Evolutionary conservation across 495 filamentous ascomycete species (phyloP), one percentile per base, ranked within the genome.

Genomic region (Pyronema omphalodes): DNA sequence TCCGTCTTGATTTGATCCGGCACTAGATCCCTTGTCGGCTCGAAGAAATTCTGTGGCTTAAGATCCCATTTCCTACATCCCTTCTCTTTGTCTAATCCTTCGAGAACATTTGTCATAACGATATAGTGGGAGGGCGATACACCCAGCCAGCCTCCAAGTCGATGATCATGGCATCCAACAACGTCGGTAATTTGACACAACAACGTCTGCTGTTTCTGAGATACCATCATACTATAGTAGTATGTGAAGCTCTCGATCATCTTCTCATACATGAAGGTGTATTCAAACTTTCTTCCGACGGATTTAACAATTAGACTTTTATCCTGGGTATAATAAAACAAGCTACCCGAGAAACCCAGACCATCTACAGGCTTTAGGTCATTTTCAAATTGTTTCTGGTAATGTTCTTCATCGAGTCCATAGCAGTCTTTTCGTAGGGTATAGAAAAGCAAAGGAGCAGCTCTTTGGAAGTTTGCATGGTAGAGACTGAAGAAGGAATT

Each of bases 1-100:
- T 65, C 44, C 18, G 52, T 45, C 45, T 60, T 65, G 9, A 66
- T 44, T 18, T 34, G 15, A 54, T 65, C 59, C 14, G 53, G 62
- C 3, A 65, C 55, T 12, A 66, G 50, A 33, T 66, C 56, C 23
- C 63, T 40, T 9, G 59, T 62, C 29, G 59, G 63, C 40, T 66
- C 63, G 47, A 65, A 66, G 46, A 65, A 66, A 9, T 37, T 50
- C 40, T 56, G 59, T 46, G 56, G 59, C 45, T 66, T 65, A 18
- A 62, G 37, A 54, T 66, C 59, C 62, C 59, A 62, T 15, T 65
- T 59, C 36, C 35, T 51, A 33, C 59, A 58, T 14, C 57, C 61
- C 7, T 44, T 55, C 19, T 54, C 52, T 44, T 52, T 62, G 35
- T 66, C 63, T 23, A 62, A 29, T n/a, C 52, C 53, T 35, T 55